Conservation (phyloP, 371 early-diverging fungal genomes). For the Umbelopsis sp. region DNA sequence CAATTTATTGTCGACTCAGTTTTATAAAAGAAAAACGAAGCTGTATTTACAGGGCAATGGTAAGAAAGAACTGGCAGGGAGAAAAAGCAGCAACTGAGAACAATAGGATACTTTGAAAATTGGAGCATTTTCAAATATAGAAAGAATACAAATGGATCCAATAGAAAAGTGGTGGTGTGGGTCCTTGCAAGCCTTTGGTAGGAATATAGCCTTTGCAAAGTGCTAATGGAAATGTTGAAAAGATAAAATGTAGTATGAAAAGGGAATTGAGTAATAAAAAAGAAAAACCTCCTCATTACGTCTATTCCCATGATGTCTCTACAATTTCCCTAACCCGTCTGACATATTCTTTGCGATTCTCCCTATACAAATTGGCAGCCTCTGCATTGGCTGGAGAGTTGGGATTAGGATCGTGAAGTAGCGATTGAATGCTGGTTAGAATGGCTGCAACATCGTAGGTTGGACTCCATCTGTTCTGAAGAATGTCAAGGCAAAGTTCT, state of each 20-base stretch:
- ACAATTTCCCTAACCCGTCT: constrained; percentile 94
- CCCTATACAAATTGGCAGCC: constrained; percentile 94
- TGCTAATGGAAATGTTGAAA: constrained; percentile 3
- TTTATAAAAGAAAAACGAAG: not conserved
- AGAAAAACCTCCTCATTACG: not conserved
- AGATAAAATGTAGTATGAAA: not conserved
- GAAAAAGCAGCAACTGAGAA: not conserved
- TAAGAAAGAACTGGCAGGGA: not conserved
- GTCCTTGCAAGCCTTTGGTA: not conserved
- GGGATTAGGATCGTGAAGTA: constrained; percentile 98
- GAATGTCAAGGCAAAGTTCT: constrained; percentile 98
- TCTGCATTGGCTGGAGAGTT: constrained; percentile 98
- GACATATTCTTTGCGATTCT: constrained; percentile 93
- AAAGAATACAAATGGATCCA: not conserved
- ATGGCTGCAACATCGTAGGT: constrained; percentile 97
- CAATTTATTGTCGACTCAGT: constrained; percentile 5
- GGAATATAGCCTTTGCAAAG: constrained; percentile 1
- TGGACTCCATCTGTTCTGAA: constrained; percentile 98
- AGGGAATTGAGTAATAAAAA: not conserved
- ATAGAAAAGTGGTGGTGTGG: too few relatives aligned
- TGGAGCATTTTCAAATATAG: not conserved
- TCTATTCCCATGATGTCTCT: constrained; percentile 88
- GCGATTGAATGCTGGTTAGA: constrained; percentile 95
- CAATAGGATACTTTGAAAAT: not conserved
- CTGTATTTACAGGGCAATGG: constrained; percentile 17